A percentile compares a stretch with the other conserved stretches of the same genome.
These are phyloP conservation scores for Pouteria glomerata DNA, from an alignment of 148 eudicot genomes.

Conservation along the genomic window DNA sequence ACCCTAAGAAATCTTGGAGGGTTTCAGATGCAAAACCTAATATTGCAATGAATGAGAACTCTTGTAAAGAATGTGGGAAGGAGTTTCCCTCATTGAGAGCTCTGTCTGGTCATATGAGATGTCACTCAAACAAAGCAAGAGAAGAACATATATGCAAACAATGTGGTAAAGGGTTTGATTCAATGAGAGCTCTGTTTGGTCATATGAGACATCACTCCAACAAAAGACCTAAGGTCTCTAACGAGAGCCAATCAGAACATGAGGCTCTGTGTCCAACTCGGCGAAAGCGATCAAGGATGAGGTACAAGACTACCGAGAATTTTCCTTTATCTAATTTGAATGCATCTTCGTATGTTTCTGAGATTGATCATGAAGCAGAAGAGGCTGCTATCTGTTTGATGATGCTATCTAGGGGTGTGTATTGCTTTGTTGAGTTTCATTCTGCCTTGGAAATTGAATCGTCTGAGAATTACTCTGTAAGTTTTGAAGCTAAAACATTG, in stretches of 20 bases:
- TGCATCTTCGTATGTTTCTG: conserved; percentile 10
- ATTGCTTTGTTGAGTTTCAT: conserved; percentile 15
- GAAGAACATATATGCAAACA: conserved; percentile 8
- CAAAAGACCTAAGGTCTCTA: conserved; percentile 19
- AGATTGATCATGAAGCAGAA: conserved; percentile 33
- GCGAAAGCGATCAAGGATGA: conserved; percentile 41
- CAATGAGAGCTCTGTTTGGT: conserved; percentile 42
- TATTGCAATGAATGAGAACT: neutral
- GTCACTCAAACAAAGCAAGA: conserved; percentile 25
- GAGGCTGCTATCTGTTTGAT: conserved; percentile 55
- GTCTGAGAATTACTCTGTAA: conserved; percentile 19
- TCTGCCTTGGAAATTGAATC: neutral
- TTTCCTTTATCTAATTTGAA: conserved; percentile 23
- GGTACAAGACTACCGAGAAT: conserved; percentile 29
- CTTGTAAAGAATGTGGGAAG: conserved; percentile 52
- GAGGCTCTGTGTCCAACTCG: conserved; percentile 14
- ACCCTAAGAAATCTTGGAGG: conserved; percentile 36
- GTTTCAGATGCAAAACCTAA: conserved; percentile 13
- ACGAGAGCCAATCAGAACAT: conserved; percentile 12
- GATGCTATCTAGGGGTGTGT: conserved; percentile 47
- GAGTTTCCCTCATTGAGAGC: conserved; percentile 44
- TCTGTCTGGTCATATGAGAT: conserved; percentile 52
- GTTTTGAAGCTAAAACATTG: conserved; percentile 8
- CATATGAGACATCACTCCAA: conserved; percentile 45
- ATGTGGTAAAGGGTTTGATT: conserved; percentile 40